Base-by-base conservation (phyloP, 106 monocot species). In the Allium sativum region DNA sequence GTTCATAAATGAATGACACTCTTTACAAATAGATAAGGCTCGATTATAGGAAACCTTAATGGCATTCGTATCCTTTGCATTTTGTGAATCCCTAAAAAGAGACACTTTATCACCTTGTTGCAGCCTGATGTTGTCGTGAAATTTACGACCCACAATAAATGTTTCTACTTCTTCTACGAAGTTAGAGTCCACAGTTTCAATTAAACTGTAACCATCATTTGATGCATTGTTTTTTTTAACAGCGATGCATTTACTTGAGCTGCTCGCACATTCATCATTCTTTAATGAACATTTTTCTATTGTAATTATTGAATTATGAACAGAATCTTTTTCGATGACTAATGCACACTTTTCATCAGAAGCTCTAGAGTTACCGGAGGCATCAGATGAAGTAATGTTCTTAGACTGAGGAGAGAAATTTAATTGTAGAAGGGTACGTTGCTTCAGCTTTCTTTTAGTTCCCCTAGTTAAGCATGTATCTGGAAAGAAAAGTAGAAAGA, bases 391-490 rank as follows among this genome's bases (percentile, higher is more conserved):
- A 4, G 59, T 21, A 48, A 55, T 40, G 42, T 9, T 60, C 64
- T 41, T 78, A 31, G 66, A 52, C 55, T 51, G 66, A 40, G 70
- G 61, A 59, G 60, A 74, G 66, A 90, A 87, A 8, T 65, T 70
- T 58, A 84, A 74, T 40, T 84, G 76, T 59, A 87, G 72, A 71
- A 96, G 90, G 40, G 90, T 96, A 8, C 69, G 22, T 19, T 96
- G 95, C 15, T 44, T 82, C 56, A 87, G 67, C 72, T 87, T 96
- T 58, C 87, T 48, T 71, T 87, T 96, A 16, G 68, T 76, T 44
- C 87, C 79, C 66, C 76, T 84, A n/a, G 65, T 61, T 46, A 96
- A 79, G 73, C 90, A 96, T 41, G 47, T 60, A 76, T 96, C 95
- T 96, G 84, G 70, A 81, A 40, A 57, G 31, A 31, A 31, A 31